A percentile compares a stretch with the other conserved stretches of the same genome.
Evolutionary conservation across 1,284 basidiomycete genomes (phyloP).

Genomic region (Leccinum fallax): DNA sequence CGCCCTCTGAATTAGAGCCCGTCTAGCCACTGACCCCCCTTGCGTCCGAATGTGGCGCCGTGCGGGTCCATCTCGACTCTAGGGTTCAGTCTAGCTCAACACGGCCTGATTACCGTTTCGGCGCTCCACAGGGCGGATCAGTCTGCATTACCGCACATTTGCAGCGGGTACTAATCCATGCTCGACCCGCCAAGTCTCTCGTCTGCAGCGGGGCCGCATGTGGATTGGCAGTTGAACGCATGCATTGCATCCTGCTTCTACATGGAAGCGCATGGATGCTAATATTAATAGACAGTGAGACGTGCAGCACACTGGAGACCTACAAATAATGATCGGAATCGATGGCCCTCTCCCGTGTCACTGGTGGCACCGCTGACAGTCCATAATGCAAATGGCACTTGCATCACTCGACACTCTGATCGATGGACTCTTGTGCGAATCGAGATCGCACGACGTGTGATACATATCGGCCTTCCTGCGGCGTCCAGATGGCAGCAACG

Average conservation of each 20-base stretch:
- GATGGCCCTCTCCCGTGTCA: neutral
- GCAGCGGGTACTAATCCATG: neutral
- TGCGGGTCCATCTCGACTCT: conserved; percentile 12
- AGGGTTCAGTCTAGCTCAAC: conserved; percentile 7
- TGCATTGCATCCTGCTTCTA: neutral
- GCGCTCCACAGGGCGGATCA: conserved; percentile 16
- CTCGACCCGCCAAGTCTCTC: neutral
- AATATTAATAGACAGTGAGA: conserved; percentile 20
- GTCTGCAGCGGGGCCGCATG: neutral
- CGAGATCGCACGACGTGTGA: conserved; percentile 3
- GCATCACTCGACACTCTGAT: conserved; percentile 4
- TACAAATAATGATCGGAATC: neutral
- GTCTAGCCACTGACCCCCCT: neutral
- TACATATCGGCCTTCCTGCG: conserved; percentile 3
- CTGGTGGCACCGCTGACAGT: neutral
- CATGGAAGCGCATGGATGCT: conserved; percentile 1
- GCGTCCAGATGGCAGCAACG: conserved; percentile 4
- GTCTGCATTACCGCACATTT: conserved; percentile 2
- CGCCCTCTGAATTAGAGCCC: conserved; percentile 22
- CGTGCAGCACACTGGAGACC: neutral
- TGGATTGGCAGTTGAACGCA: neutral
- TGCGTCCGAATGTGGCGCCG: conserved; percentile 8
- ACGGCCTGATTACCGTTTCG: neutral
- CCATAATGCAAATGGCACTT: conserved; percentile 1
- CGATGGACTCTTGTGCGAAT: conserved; percentile 1